Evolutionary conservation across 176 grass and related monocot species (phyloP), one percentile per base, ranked within the genome.

Genomic region (Bromus sterilis): DNA sequence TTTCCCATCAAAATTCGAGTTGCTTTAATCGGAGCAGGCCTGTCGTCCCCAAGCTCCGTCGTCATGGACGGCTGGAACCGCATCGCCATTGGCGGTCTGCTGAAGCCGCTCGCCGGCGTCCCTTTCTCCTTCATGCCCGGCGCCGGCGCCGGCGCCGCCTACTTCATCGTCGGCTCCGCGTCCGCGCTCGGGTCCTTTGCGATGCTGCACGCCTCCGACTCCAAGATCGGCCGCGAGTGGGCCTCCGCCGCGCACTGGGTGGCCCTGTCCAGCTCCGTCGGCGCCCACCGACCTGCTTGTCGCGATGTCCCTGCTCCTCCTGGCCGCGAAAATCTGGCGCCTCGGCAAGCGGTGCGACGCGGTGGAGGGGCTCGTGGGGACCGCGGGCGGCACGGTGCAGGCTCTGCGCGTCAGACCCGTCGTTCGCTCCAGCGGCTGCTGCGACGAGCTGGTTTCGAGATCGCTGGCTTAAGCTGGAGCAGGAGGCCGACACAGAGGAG

Each of bases 111-210:
- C 36, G 74, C 58, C 79, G 35, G 83, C 66, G 29, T 74, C 12
- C 78, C 57, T 7, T 48, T 85, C 10, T 37, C 56, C 28, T 57
- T 60, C 3, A 12, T 74, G 20, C 83, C 78, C 9, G 46, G 83
- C n/a, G n/a, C n/a, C n/a, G n/a, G n/a, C 11, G 55, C 36, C 41
- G 78, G 83, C 30, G 66, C 25, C 5, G 44, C 78, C 18, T 92
- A 57, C 84, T 82, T 94, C 84, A 66, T 90, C 44, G 43, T 88
- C 4, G 93, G 89, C 26, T 80, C 82, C 49, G 77, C n/a, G n/a
- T n/a, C n/a, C n/a, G n/a, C 26, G 36, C 73, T 89, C 32, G 94
- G 83, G 3, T 75, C 91, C 57, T 9, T 83, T 30, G 89, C 81
- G 72, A 63, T 83, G 85, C 62, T 94, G 40, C 68, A 76, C 31